Evolutionary conservation across 331 rosid genomes (phyloP), one percentile per base, ranked within the genome.

Genomic region (Stylosanthes scabra): DNA sequence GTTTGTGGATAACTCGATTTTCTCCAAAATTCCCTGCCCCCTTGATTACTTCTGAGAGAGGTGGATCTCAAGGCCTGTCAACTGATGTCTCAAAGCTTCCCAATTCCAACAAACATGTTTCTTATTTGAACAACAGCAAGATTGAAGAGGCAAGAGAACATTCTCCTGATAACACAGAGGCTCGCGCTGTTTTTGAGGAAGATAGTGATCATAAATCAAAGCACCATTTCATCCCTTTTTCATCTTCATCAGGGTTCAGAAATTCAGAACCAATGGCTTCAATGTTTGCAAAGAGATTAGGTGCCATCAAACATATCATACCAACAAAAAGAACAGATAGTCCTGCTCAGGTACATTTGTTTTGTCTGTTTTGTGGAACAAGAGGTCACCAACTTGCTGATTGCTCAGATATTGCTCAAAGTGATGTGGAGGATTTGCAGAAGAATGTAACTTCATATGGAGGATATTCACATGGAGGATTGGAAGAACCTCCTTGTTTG

Each of bases 1-100:
- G 89, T 78, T 71, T 80, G 66, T 94, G 96, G 99, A 84, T 91
- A 82, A 85, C 93, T 79, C 89, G 96, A 28, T 87, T 94, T 72
- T 75, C 76, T 54, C 51, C 86, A 9, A 91, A 87, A 72, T 12
- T 70, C 27, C 40, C 80, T 37, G 31, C 86, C 59, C 74, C 85
- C 44, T 44, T 78, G 59, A 47, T 47, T 59, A 59, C 61, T 55
- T 49, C 68, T 50, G 88, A 69, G 59, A 62, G 63, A 68, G 79
- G 71, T 74, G 84, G 50, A 50, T 83, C 63, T 80, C 80, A 66
- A 46, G 78, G 62, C 55, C 76, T 75, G 66, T 77, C 87, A 72
- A 68, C 68, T 56, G 76, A 58, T 61, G 66, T 69, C 68, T 57
- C 85, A 44, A 78, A 61, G 81, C 77, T 68, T 71, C 84, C 74